Base-by-base conservation (phyloP, 1,284 basidiomycete genomes). In the Tetrapyrgos nigripes region DNA sequence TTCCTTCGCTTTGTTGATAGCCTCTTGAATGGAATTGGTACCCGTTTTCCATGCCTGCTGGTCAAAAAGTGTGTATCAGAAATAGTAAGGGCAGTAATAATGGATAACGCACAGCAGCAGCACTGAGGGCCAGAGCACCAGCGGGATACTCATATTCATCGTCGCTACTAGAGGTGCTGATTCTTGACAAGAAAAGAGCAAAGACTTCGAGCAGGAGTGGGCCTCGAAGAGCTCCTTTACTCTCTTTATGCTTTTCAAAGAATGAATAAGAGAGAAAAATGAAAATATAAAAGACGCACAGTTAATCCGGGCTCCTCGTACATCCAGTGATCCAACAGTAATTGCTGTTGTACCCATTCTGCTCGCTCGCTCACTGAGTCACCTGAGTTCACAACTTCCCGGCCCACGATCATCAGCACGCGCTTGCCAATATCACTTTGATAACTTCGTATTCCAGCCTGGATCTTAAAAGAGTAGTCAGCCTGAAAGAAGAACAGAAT, bases 231-330 rank as follows among this genome's bases (percentile, higher is more conserved):
- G 54, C 47, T 1, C 54, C 54, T 5, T 21, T 27, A 17, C 23
- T 37, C 23, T n/a, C 40, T 17, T 29, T 26, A 5, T 17, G 29
- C 54, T 56, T 26, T 17, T 17, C 14, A 11, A 33, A 31, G 21
- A 17, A 23, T 6, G 33, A 4, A n/a, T 33, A 33, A 3, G 5
- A 50, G 37, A 56, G 8, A 10, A 26, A 29, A 35, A 35, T 14
- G 29, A 37, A 55, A 19, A 29, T 48, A 33, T 8, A 33, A 9
- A 14, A 23, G 8, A 56, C 47, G 17, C 28, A 56, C 54, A 24
- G 33, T 50, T 27, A n/a, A 9, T 10, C 54, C 54, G 11, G 35
- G 31, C 8, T 35, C 49, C 23, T 48, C 54, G 49, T 56, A 56
- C 4, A 56, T 24, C n/a, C 46, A 56, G n/a, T n/a, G 19, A 48